Percentiles rank a stretch among this genome's conserved stretches.
These are phyloP conservation scores for Choiromyces venosus DNA, from an alignment of 495 filamentous ascomycete genomes.

Conservation along the genomic window DNA sequence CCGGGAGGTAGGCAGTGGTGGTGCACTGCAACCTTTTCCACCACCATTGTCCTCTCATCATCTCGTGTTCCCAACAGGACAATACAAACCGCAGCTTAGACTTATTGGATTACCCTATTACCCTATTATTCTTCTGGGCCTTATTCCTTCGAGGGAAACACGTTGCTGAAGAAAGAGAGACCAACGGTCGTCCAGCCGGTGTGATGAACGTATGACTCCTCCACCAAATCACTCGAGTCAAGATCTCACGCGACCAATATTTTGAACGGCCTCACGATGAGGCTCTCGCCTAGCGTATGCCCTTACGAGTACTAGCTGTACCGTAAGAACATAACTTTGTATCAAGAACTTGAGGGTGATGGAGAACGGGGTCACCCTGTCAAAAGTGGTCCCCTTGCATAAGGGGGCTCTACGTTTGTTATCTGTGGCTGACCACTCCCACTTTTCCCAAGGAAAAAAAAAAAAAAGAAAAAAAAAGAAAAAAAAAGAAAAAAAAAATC, in stretches of 20 bases:
- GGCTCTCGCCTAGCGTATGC: not conserved
- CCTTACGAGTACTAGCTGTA: not conserved
- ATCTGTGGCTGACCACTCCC: not conserved
- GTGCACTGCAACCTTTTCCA: not conserved
- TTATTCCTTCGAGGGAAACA: not conserved
- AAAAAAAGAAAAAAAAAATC: too few species aligned
- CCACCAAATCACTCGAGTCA: not conserved
- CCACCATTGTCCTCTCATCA: not conserved
- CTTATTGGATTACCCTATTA: not conserved
- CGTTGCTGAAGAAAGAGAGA: not conserved
- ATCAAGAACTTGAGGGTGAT: not conserved
- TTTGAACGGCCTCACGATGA: not conserved
- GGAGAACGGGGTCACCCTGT: not conserved
- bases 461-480: too few species aligned
- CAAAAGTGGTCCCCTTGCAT: not conserved
- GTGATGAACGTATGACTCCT: conserved; percentile 1
- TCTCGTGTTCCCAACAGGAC: not conserved
- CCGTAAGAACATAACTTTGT: not conserved
- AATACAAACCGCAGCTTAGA: not conserved
- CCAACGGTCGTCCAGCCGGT: not conserved
- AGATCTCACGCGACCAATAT: not conserved
- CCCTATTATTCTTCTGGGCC: not conserved
- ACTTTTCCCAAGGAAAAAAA: rapidly evolving
- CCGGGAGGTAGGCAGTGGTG: not conserved
- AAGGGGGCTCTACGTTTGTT: not conserved